These are phyloP conservation scores for Annona squamosa DNA, from an alignment of 164 flowering plant species.

Conservation along the genomic window DNA sequence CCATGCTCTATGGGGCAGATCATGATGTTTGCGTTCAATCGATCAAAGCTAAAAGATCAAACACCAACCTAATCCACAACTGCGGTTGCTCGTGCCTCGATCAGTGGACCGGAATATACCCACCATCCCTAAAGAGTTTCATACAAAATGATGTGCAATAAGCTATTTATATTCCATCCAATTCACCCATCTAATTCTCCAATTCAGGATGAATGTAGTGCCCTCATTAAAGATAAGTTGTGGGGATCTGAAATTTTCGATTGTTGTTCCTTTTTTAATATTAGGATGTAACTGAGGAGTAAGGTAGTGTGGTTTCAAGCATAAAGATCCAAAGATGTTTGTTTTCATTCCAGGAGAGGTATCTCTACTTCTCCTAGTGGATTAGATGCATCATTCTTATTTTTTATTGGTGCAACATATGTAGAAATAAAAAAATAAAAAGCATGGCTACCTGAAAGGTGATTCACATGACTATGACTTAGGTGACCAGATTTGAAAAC, in stretches of 20 bases:
- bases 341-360: not conserved
- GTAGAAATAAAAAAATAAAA: not conserved
- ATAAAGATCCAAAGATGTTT: not conserved
- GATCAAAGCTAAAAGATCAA: not conserved
- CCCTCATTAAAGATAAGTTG: no score
- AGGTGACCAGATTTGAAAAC: not conserved
- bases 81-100: not conserved
- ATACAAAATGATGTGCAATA: not conserved
- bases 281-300: no score
- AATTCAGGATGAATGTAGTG: not conserved
- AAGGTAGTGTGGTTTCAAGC: no score
- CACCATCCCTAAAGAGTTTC: not conserved
- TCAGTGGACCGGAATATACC: not conserved
- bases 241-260: no score
- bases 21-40: not conserved
- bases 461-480: not conserved
- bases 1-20: not conserved
- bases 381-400: not conserved
- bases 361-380: not conserved
- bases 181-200: not conserved
- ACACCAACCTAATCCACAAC: not conserved
- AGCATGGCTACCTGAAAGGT: not conserved
- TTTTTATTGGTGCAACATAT: not conserved
- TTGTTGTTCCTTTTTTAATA: no score
- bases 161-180: not conserved